Conservation (phyloP, 257 asterid species). For the Datura wrightii region DNA sequence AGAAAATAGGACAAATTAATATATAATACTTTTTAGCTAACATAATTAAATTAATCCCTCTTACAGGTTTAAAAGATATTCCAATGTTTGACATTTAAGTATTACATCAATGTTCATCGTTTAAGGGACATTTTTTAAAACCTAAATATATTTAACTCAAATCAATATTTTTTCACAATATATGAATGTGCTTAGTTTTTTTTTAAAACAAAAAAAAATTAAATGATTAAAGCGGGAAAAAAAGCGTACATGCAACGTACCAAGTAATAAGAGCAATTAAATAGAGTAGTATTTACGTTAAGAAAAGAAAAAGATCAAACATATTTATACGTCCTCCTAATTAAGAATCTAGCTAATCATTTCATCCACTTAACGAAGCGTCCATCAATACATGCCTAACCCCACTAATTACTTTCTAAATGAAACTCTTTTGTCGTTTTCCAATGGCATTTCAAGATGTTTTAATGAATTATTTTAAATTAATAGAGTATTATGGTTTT, state of each 20-base stretch:
- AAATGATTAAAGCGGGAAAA: neutral
- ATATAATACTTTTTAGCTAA: neutral
- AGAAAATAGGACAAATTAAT: neutral
- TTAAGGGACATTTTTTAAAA: neutral
- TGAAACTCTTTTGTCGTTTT: neutral
- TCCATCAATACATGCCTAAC: conserved; percentile 1
- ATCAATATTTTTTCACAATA: neutral
- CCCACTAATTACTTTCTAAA: neutral
- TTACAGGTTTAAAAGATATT: neutral
- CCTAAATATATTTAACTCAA: neutral
- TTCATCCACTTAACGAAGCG: neutral
- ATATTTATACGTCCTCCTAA: neutral
- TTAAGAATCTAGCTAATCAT: conserved; percentile 10
- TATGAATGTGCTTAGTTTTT: neutral
- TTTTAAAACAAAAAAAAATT: neutral
- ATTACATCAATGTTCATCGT: neutral
- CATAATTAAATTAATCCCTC: neutral
- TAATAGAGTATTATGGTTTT: too few relatives aligned
- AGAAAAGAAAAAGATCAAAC: neutral
- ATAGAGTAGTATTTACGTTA: neutral
- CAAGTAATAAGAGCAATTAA: neutral
- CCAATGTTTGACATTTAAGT: neutral
- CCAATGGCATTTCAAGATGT: neutral
- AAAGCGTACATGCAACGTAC: neutral
- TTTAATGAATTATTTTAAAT: neutral